Base-by-base conservation (phyloP, 1,284 basidiomycete genomes). In the Irpex lacteus region DNA sequence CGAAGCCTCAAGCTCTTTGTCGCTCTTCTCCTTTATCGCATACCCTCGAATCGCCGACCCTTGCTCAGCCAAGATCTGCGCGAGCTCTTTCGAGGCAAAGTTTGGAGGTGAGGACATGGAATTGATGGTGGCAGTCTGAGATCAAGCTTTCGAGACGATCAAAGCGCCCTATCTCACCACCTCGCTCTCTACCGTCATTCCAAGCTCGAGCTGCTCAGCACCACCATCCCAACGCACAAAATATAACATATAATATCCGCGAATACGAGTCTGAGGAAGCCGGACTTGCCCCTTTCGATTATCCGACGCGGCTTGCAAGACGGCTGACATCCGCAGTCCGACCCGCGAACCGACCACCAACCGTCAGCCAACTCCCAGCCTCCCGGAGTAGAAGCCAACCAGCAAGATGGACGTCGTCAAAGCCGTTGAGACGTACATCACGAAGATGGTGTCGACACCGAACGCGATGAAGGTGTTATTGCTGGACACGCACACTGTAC, bases 381-480 rank as follows among this genome's bases (percentile, higher is more conserved):
- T 44, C 8, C 11, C 40, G 40, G 40, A 44, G 26, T 44, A 44
- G 40, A 44, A 44, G 40, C 2, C 40, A 44, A 2, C 18, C 37
- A 58, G 58, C 64, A 65, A 55, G 59, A 98, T 99, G 97, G 96
- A 99, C 78, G 90, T 97, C 67, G 85, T 95, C 70, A 97, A 97
- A 77, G 97, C 98, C 2, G 89, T 98, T 52, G 94, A 96, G 78
- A 94, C 90, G 15, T 99, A 99, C 82, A 87, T 98, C 72, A 85
- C 88, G 69, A 97, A 94, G 81, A 85, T 98, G 82, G 86, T 98
- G 66, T 89, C 90, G 36, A 89, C 89, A 63, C 93, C 96, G 58
- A 82, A 86, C 6, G 88, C 94, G 5, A 98, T 99, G 92, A 99
- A 99, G 78, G 96, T 98, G n/a, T 84, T 99, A 53, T 85, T 99